Evolutionary conservation across 2,329 filamentous ascomycete genomes (phyloP).

Genomic region (Biscogniauxia sp.): DNA sequence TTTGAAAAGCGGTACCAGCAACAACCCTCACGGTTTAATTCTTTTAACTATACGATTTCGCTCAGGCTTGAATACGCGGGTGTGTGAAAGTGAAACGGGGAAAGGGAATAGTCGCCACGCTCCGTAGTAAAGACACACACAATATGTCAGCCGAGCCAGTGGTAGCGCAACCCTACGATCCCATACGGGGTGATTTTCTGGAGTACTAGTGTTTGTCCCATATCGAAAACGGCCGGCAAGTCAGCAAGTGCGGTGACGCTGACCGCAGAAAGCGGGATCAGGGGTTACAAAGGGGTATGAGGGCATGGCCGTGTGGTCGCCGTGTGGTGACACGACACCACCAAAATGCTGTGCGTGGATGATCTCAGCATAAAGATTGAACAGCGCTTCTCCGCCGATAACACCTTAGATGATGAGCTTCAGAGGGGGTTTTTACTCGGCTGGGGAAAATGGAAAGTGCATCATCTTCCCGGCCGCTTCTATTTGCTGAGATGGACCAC

Average conservation of each 20-base stretch:
- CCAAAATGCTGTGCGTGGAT: slow-evolving; percentile 4
- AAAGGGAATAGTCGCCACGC: neutral
- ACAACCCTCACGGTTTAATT: neutral
- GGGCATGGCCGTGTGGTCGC: slow-evolving; percentile 22
- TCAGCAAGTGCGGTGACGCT: slow-evolving; percentile 20
- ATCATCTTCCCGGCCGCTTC: slow-evolving; percentile 2
- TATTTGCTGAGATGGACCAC: neutral
- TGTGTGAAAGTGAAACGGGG: neutral
- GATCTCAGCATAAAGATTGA: slow-evolving; percentile 19
- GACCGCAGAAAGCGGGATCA: slow-evolving; percentile 23
- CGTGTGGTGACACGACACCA: slow-evolving; percentile 22
- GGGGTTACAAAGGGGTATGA: slow-evolving; percentile 8
- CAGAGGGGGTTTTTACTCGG: slow-evolving; percentile 5
- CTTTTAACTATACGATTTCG: neutral
- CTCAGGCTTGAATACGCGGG: neutral
- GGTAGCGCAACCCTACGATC: neutral
- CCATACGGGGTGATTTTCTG: neutral
- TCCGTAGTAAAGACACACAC: neutral
- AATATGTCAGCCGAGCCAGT: slow-evolving; percentile 9
- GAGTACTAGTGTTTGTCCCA: neutral
- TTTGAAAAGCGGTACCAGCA: neutral
- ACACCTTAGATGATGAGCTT: slow-evolving; percentile 8
- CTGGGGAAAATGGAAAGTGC: slow-evolving; percentile 5
- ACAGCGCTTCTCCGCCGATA: slow-evolving; percentile 2
- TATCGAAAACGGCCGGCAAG: slow-evolving; percentile 8